Percentiles rank a stretch among this genome's conserved stretches.
phyloP scores from a whole-genome alignment of 495 filamentous ascomycete genomes.

The Chaetomium tenue region DNA sequence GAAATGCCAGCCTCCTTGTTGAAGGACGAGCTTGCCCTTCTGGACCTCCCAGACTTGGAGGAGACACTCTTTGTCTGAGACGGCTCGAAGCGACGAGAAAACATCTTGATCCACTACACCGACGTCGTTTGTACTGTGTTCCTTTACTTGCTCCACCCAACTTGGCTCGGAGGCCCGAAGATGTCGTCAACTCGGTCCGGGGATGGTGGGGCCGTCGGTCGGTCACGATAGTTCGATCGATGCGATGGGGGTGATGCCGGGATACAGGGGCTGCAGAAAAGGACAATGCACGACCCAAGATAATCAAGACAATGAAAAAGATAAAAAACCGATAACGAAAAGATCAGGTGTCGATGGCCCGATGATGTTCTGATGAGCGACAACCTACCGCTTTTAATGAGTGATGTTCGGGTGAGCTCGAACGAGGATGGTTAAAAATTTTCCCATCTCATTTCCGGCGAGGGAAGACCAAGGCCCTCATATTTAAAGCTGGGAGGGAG shows the following conservation, averaged over 20 bases:
- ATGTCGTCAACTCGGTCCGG: slow-evolving; percentile 12
- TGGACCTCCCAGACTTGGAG: slow-evolving; percentile 41
- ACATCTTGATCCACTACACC: slow-evolving; percentile 39
- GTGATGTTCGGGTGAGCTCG: slow-evolving; percentile 18
- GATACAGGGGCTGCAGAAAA: neutral
- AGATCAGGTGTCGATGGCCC: slow-evolving; percentile 23
- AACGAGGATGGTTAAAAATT: slow-evolving; percentile 22
- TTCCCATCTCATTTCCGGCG: slow-evolving; percentile 15
- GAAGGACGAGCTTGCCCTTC: slow-evolving; percentile 48
- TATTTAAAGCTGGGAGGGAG: slow-evolving; percentile 31
- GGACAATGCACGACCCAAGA: neutral
- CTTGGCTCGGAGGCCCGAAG: slow-evolving; percentile 6
- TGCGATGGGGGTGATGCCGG: neutral
- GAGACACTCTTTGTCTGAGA: slow-evolving; percentile 43
- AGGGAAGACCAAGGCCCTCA: slow-evolving; percentile 20
- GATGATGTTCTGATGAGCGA: slow-evolving; percentile 10
- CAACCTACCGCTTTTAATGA: slow-evolving; percentile 29
- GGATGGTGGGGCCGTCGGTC: neutral
- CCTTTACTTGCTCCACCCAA: neutral
- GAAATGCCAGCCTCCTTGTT: slow-evolving; percentile 47
- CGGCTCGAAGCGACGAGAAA: slow-evolving; percentile 43
- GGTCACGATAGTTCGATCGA: neutral
- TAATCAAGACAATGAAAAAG: slow-evolving; percentile 8
- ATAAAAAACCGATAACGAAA: slow-evolving; percentile 18
- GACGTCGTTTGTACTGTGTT: neutral